A percentile compares a stretch with the other conserved stretches of the same genome.
Conservation (phyloP, 208 protist species). For the Giardia muris region DNA sequence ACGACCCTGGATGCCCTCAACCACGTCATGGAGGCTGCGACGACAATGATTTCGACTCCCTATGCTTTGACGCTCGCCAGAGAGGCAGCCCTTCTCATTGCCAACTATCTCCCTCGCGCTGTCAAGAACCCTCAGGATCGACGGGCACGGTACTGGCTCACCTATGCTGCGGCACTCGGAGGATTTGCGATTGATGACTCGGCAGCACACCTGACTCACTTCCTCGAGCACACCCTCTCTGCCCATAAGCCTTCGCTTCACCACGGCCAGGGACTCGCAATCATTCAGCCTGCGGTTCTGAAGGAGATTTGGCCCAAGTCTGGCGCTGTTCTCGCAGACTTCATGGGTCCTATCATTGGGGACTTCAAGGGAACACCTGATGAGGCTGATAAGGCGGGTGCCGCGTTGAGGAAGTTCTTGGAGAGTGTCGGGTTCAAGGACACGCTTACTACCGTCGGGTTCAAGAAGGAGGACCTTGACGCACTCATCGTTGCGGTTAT, state of each 20-base stretch:
- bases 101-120: conserved; percentile 34
- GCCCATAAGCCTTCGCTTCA: conserved; percentile 18
- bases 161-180: conserved; percentile 28
- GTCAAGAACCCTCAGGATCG: conserved; percentile 23
- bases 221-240: conserved; percentile 38
- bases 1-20: conserved; percentile 35
- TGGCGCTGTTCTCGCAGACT: not conserved
- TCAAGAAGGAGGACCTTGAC: conserved; percentile 27
- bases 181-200: conserved; percentile 37
- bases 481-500: conserved; percentile 16
- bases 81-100: conserved; percentile 15
- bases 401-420: conserved; percentile 3
- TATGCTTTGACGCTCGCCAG: conserved; percentile 2
- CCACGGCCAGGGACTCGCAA: conserved; percentile 35
- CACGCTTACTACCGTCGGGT: conserved; percentile 27
- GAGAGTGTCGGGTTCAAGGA: conserved; percentile 28
- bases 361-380: not conserved
- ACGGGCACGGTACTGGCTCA: conserved; percentile 36
- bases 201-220: conserved; percentile 35
- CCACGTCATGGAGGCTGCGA: conserved; percentile 41
- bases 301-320: not conserved
- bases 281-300: conserved; percentile 37
- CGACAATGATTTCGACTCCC: conserved; percentile 36
- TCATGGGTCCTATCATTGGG: conserved; percentile 34
- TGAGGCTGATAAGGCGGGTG: not conserved